Conservation (phyloP, 75 land plant species). For the Selaginella tamariscina region DNA sequence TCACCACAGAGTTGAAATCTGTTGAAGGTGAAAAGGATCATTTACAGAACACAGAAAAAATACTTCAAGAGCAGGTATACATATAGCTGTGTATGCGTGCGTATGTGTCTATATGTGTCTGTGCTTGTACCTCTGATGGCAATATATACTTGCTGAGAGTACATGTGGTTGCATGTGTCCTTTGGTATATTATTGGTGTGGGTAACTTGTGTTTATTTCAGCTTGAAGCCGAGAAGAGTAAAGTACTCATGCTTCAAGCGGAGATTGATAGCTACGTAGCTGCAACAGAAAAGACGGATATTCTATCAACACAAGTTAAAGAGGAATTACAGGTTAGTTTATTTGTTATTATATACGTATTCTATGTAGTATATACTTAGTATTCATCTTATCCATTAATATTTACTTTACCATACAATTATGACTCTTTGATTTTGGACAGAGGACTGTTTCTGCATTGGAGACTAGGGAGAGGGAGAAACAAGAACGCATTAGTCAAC, state of each 20-base stretch:
- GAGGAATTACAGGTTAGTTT: not conserved
- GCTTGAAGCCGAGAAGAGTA: not conserved
- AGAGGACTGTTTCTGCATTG: not conserved
- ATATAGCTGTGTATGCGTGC: not conserved
- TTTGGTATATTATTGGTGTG: no score
- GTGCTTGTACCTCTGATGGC: no score
- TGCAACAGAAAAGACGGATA: not conserved
- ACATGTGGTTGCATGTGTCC: no score
- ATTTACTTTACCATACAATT: no score
- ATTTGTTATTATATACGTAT: no score
- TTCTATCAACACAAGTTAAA: not conserved
- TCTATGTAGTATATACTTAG: no score
- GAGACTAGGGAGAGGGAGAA: conserved; percentile 17
- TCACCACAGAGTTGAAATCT: not conserved
- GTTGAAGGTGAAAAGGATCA: not conserved
- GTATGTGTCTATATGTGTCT: no score
- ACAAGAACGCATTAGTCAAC: not conserved
- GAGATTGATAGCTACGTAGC: not conserved
- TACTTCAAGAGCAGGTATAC: not conserved
- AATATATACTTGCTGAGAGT: no score
- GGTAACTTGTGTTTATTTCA: not conserved
- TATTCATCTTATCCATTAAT: not conserved
- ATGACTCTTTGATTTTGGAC: no score
- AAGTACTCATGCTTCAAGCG: not conserved
- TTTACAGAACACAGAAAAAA: not conserved